Conservation (phyloP, 257 asterid species). For the Solanum phureja region DNA sequence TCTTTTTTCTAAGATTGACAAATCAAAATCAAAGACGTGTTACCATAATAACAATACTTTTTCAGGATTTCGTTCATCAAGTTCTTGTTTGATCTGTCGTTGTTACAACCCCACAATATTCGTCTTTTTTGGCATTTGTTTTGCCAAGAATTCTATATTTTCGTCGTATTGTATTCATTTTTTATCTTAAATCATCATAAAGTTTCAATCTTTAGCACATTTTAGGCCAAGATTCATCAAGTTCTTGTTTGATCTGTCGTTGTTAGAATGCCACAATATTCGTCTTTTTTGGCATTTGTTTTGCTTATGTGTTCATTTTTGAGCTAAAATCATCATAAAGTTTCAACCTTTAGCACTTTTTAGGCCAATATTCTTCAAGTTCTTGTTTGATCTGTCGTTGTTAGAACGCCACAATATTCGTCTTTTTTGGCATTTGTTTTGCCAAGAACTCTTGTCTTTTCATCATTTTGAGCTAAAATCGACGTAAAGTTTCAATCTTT, state of each 20-base stretch:
- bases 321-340: background rate
- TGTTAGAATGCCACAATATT: background rate
- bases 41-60: background rate
- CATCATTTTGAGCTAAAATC: background rate
- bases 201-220: background rate
- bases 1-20: background rate
- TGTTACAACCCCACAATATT: background rate
- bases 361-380: background rate
- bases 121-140: background rate
- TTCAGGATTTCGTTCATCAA: background rate
- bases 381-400: background rate
- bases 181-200: background rate
- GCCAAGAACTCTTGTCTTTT: background rate
- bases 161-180: background rate
- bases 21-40: constrained; percentile 41
- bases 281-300: background rate
- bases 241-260: background rate
- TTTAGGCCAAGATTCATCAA: background rate
- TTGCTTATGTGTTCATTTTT: background rate
- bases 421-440: background rate
- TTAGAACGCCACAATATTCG: background rate
- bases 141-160: background rate
- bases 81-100: background rate
- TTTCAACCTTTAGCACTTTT: background rate
- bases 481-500: background rate